Conservation (phyloP, 2,329 filamentous ascomycete genomes). For the Parafenestella ontariensis region DNA sequence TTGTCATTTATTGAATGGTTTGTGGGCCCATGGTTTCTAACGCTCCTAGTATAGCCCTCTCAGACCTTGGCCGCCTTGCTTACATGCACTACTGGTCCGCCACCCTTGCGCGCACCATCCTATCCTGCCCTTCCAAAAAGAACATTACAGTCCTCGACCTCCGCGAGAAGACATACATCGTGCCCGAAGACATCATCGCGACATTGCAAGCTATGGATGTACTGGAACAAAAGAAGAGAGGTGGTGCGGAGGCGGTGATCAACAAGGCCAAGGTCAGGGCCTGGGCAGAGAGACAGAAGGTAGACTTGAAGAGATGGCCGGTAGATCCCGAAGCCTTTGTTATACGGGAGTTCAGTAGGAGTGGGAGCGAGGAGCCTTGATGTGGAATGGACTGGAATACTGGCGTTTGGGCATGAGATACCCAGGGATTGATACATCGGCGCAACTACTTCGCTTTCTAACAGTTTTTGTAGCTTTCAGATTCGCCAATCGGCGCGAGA, state of each 20-base stretch:
- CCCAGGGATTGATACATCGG: slow-evolving; percentile 1
- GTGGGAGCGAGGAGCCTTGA: slow-evolving; percentile 54
- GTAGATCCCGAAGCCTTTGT: slow-evolving; percentile 80
- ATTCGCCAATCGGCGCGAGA: not conserved
- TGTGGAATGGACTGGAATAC: not conserved
- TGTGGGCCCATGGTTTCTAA: slow-evolving; percentile 8
- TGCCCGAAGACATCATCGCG: slow-evolving; percentile 80
- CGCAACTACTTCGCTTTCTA: not conserved
- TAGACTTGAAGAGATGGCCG: slow-evolving; percentile 64
- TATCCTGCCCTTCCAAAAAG: slow-evolving; percentile 55
- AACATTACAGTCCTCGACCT: slow-evolving; percentile 73
- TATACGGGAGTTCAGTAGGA: slow-evolving; percentile 57
- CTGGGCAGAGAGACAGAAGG: slow-evolving; percentile 70
- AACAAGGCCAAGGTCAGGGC: slow-evolving; percentile 66
- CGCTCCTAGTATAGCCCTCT: slow-evolving; percentile 64
- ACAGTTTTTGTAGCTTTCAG: not conserved
- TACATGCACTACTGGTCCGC: slow-evolving; percentile 88
- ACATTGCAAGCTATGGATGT: slow-evolving; percentile 83
- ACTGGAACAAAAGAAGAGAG: slow-evolving; percentile 62
- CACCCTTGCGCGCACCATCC: slow-evolving; percentile 75
- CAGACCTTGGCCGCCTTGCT: slow-evolving; percentile 80
- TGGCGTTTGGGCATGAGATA: slow-evolving; percentile 12
- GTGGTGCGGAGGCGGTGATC: slow-evolving; percentile 57
- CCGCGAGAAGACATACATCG: slow-evolving; percentile 81
- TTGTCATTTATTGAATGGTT: not conserved